A percentile compares a stretch with the other conserved stretches of the same genome.
These are phyloP conservation scores for Curvularia sp. DNA, from an alignment of 2,329 filamentous ascomycete genomes.

Conservation along the genomic window DNA sequence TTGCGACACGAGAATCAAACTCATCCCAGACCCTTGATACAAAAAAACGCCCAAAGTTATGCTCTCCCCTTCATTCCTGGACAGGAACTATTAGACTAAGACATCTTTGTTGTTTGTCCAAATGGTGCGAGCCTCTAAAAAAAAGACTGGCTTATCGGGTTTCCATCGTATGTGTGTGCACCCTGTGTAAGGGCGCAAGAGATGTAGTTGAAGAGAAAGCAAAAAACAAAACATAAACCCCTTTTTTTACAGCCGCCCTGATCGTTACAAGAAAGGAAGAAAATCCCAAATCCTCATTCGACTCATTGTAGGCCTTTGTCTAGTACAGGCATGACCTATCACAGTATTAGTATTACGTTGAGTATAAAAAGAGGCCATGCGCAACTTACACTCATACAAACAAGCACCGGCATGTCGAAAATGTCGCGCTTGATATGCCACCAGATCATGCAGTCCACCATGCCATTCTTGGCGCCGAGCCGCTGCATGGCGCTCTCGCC, in stretches of 20 bases:
- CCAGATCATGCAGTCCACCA: constrained; percentile 93
- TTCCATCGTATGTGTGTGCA: neutral
- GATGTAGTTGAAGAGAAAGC: neutral
- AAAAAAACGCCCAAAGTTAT: neutral
- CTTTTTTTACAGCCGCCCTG: constrained; percentile 11
- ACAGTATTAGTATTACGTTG: constrained; percentile 13
- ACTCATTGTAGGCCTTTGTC: constrained; percentile 32
- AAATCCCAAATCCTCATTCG: neutral
- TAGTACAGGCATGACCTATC: constrained; percentile 43
- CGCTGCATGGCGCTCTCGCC: constrained; percentile 81
- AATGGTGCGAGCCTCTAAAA: neutral
- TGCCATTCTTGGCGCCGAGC: constrained; percentile 81
- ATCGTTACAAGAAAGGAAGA: neutral
- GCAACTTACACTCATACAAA: constrained; percentile 95
- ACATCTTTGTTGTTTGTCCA: neutral
- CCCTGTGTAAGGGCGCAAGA: neutral
- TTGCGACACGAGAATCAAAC: neutral
- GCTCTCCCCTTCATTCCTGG: neutral
- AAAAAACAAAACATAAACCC: neutral
- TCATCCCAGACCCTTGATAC: neutral
- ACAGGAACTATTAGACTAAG: constrained; percentile 1
- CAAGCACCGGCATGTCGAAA: constrained; percentile 98
- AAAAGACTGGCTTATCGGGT: neutral
- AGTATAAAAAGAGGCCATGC: neutral
- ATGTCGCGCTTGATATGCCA: constrained; percentile 97